Evolutionary conservation across 192 early-diverging fungal species (phyloP).

Genomic region (Linnemannia exigua): DNA sequence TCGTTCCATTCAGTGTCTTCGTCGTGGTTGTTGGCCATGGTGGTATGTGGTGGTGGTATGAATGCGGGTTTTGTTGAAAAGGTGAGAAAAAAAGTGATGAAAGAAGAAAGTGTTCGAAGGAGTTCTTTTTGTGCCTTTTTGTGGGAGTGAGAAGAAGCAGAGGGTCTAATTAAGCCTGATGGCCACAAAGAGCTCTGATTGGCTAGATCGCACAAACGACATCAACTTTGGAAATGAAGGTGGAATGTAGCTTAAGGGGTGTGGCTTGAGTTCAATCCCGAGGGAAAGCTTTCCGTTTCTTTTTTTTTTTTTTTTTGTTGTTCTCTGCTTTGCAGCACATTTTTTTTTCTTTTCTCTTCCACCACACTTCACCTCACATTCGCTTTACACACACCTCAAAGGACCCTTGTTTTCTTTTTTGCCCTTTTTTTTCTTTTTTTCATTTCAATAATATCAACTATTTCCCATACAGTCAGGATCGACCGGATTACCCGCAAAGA

Average conservation of each 20-base stretch:
- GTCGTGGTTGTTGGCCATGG: conserved; percentile 66
- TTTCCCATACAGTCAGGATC: background rate
- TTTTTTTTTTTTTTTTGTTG: background rate
- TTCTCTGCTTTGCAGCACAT: background rate
- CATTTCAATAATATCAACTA: background rate
- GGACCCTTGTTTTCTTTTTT: conserved; percentile 6
- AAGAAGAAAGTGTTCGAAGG: background rate
- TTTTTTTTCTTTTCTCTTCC: background rate
- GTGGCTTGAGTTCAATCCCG: conserved; percentile 3
- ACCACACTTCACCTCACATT: background rate
- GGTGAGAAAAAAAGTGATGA: background rate
- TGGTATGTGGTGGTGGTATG: too few relatives aligned
- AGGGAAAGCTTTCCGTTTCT: background rate
- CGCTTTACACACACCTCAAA: background rate
- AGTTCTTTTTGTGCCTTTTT: background rate
- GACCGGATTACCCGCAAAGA: background rate
- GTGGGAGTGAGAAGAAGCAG: background rate
- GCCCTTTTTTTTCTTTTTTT: background rate
- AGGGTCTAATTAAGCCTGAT: background rate
- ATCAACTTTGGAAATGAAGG: background rate
- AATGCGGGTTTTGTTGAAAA: background rate
- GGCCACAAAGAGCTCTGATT: background rate
- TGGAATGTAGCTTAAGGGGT: background rate
- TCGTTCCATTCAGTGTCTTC: conserved; percentile 94
- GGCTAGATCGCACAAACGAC: background rate